These are phyloP conservation scores for Auriscalpium vulgare DNA, from an alignment of 768 basidiomycete species.

Conservation along the genomic window DNA sequence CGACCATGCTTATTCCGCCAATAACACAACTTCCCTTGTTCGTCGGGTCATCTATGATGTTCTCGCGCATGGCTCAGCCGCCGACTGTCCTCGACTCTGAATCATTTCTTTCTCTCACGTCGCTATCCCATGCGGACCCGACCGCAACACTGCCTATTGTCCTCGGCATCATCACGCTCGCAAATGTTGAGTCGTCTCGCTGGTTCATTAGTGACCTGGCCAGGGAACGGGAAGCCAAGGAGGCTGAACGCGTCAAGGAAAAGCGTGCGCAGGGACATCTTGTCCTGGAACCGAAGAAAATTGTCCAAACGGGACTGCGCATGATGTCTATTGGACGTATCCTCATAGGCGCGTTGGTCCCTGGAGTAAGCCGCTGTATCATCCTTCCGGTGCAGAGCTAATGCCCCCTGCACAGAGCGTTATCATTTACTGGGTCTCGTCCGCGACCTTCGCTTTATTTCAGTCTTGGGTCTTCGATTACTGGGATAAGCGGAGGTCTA, in stretches of 20 bases:
- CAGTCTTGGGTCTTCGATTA: conserved; percentile 73
- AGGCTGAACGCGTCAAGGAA: conserved; percentile 39
- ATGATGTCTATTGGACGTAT: conserved; percentile 59
- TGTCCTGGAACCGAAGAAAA: conserved; percentile 37
- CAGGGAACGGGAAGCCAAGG: conserved; percentile 39
- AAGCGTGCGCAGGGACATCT: conserved; percentile 35
- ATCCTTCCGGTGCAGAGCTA: conserved; percentile 1
- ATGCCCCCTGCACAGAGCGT: conserved; percentile 41
- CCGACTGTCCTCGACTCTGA: conserved; percentile 70
- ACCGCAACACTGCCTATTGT: conserved; percentile 62
- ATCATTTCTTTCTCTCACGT: conserved; percentile 66
- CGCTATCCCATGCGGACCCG: conserved; percentile 62
- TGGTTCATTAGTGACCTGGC: conserved; percentile 64
- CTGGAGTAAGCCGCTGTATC: conserved; percentile 46
- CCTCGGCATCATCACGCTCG: conserved; percentile 67
- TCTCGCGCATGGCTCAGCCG: conserved; percentile 45
- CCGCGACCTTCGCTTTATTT: conserved; percentile 62
- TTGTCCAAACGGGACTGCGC: conserved; percentile 50
- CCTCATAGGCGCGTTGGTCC: conserved; percentile 55
- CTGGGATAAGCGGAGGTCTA: conserved; percentile 39
- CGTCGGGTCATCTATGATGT: conserved; percentile 50
- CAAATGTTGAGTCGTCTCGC: conserved; percentile 69
- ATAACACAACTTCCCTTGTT: conserved; percentile 69
- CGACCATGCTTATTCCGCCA: conserved; percentile 53
- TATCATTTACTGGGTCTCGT: conserved; percentile 70